Evolutionary conservation across 805 yeast species (phyloP), one percentile per base, ranked within the genome.

Genomic region (Saturnispora diversa): DNA sequence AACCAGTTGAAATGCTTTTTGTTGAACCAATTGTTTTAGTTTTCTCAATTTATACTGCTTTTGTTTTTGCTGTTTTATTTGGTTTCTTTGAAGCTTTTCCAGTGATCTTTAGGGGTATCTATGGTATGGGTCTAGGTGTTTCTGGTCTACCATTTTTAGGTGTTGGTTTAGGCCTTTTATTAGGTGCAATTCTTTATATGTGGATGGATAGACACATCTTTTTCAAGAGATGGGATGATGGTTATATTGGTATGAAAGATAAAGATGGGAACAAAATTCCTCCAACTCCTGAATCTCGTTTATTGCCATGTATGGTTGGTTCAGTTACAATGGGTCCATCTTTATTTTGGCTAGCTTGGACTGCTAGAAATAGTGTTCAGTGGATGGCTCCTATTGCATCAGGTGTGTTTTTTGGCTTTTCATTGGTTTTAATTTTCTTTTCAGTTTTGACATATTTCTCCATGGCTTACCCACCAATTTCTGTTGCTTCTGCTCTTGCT

Each of bases 401-500:
- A 1, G 95, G 94, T 50, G 72, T 81, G 34, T 78, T 88, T 25
- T 75, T 83, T 52, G 92, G 94, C 1, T 80, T 80, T 52, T 83
- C 87, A 6, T 64, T 84, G 44, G 71, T 84, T 41, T 63, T 82
- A 51, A 72, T 84, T 39, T 84, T 84, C 66, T 80, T 83, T 60
- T 65, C 84, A 16, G 73, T 77, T 35, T 67, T 83, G 53, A 71
- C 76, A 35, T 84, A 83, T 57, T 80, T 83, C 59, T 65, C 83
- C 26, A 68, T 77, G 69, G 59, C 82, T 4, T 84, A 77, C 58
- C 90, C 92, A 21, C 86, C 90, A 35, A 60, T 77, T 25, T 70
- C 72, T 25, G 81, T 85, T 17, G 95, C 95, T 0, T 79, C 90
- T n/a, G 90, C 94, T 3, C 60, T 85, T 46, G 95, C 95, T 26